Evolutionary conservation across 2,329 filamentous ascomycete species (phyloP).

Genomic region (Pseudonectria buxi): DNA sequence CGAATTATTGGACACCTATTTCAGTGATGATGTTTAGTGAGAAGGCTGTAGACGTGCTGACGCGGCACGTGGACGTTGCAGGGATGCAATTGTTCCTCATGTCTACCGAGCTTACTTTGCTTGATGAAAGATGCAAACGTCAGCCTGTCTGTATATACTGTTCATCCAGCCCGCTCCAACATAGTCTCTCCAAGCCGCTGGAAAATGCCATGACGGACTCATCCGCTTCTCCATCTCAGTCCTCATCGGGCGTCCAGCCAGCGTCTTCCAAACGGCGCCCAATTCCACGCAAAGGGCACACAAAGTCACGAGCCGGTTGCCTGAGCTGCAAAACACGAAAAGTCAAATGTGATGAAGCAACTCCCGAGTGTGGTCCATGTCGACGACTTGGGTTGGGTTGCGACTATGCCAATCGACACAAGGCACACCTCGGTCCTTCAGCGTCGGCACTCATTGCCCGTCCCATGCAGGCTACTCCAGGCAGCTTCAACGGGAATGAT

Average conservation of each 20-base stretch:
- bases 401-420: constrained; percentile 22
- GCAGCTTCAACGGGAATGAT: constrained; percentile 35
- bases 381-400: constrained; percentile 29
- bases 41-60: too few relatives aligned
- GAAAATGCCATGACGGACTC: constrained; percentile 4
- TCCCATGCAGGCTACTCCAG: constrained; percentile 13
- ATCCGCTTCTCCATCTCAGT: not conserved
- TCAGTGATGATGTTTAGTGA: too few relatives aligned
- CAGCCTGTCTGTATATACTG: too few relatives aligned
- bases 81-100: too few relatives aligned
- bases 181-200: too few relatives aligned
- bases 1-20: too few relatives aligned
- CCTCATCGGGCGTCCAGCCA: not conserved
- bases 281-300: constrained; percentile 29
- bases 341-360: constrained; percentile 37
- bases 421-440: not conserved
- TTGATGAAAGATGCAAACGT: too few relatives aligned
- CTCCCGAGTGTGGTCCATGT: constrained; percentile 31
- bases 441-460: constrained; percentile 5
- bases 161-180: too few relatives aligned
- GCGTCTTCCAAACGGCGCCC: constrained; percentile 19
- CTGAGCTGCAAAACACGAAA: constrained; percentile 30
- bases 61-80: too few relatives aligned
- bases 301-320: constrained; percentile 28
- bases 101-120: too few relatives aligned